Conservation (phyloP, 2,329 filamentous ascomycete species). For the Beauveria sp. region DNA sequence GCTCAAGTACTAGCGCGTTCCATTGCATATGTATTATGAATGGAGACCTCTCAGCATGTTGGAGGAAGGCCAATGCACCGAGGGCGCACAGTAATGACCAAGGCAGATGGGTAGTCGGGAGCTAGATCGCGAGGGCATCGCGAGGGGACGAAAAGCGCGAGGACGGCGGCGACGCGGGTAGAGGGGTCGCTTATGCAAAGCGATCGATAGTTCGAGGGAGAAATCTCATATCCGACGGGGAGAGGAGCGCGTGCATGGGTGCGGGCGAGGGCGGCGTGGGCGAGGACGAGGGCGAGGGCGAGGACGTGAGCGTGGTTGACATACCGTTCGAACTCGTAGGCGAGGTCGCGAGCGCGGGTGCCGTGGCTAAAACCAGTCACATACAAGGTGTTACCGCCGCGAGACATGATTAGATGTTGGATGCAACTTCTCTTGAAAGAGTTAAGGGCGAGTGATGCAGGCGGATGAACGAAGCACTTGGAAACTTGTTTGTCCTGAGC, state of each 20-base stretch:
- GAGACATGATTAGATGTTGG: conserved; percentile 66
- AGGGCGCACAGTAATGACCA: not conserved
- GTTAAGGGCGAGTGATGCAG: conserved; percentile 4
- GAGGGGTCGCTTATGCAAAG: conserved; percentile 28
- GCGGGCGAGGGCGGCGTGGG: conserved; percentile 39
- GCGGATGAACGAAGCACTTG: not conserved
- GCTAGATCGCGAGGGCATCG: conserved; percentile 1
- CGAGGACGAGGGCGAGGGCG: conserved; percentile 29
- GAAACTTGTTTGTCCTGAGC: conserved; percentile 7
- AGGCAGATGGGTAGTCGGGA: not conserved
- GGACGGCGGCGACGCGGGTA: conserved; percentile 15
- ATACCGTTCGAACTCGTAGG: conserved; percentile 99
- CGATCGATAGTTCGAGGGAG: conserved; percentile 24
- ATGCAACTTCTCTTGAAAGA: conserved; percentile 3
- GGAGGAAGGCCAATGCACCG: not conserved
- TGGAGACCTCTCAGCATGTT: not conserved
- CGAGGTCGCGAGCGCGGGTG: conserved; percentile 96
- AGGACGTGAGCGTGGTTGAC: conserved; percentile 51
- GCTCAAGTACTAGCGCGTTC: conserved; percentile 3
- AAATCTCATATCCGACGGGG: conserved; percentile 18
- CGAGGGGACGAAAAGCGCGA: not conserved
- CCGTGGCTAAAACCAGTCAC: conserved; percentile 99
- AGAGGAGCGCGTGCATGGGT: conserved; percentile 19
- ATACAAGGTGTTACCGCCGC: conserved; percentile 88
- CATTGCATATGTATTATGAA: conserved; percentile 1